A percentile compares a stretch with the other conserved stretches of the same genome.
phyloP scores from a whole-genome alignment of 2,329 filamentous ascomycete species.

The Cryphonectria nitschkei region DNA sequence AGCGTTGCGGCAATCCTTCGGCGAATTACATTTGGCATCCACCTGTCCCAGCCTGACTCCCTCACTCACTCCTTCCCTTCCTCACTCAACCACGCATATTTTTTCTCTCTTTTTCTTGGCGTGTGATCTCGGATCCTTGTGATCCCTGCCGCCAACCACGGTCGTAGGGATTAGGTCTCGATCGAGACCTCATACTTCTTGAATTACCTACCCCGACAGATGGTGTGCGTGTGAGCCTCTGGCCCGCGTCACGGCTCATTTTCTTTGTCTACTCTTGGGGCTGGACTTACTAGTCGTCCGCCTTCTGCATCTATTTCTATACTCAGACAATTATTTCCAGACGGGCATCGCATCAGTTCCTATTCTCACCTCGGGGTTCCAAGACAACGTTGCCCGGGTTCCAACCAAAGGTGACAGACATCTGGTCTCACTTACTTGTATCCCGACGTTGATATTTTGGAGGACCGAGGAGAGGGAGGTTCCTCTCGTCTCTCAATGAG shows the following conservation, averaged over 20 bases:
- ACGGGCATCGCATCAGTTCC: background rate
- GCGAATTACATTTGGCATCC: background rate
- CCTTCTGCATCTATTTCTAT: background rate
- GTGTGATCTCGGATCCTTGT: background rate
- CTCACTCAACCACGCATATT: background rate
- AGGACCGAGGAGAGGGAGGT: background rate
- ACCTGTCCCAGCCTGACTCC: background rate
- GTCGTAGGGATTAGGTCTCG: background rate
- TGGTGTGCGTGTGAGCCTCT: background rate
- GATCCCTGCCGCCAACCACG: background rate
- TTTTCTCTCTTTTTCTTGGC: background rate
- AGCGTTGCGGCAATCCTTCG: background rate
- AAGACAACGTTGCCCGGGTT: background rate
- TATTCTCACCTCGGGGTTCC: background rate
- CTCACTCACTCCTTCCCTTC: background rate
- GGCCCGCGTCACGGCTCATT: background rate
- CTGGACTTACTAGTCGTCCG: background rate
- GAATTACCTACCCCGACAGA: background rate
- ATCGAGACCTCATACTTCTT: background rate
- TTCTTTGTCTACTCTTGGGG: background rate
- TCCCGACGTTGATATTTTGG: background rate
- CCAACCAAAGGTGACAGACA: background rate
- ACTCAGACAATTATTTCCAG: background rate
- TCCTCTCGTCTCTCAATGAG: background rate
- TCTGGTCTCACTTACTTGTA: background rate